Evolutionary conservation across 306 rosid species (phyloP), one percentile per base, ranked within the genome.

Genomic region (Oxytropis ochrocephala): DNA sequence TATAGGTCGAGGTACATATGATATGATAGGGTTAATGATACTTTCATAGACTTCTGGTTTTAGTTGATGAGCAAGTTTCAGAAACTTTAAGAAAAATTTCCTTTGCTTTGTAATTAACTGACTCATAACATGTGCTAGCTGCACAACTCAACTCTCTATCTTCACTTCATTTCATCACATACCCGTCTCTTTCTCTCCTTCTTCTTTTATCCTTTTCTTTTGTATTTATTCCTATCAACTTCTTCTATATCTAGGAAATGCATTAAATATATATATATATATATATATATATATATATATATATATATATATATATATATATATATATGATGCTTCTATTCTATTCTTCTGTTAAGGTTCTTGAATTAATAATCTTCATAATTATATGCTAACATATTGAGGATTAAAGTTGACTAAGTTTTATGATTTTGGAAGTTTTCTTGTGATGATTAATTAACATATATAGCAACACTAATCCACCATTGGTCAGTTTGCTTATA

Each of bases 61-160:
- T 83, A 80, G 85, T 77, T 80, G 41, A 58, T 70, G 2, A 38
- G 82, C 54, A 84, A 82, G 82, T 65, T 70, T 70, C 88, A 65
- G 56, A 69, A 75, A 73, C 72, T 66, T 68, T 70, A 12, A 60
- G 58, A 67, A 68, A 83, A 80, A 61, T 70, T 87, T 80, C 84
- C 85, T 49, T 69, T 61, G 70, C 69, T 82, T 85, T 77, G 86
- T 71, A 78, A 85, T 70, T 62, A 38, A 78, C 83, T 88, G 84
- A 66, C 80, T 58, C 86, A 66, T 86, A 11, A 59, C 91, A 82
- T 84, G 96, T 80, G 96, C 78, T 48, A 21, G n/a, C 74, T 24
- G 44, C 77, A 8, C 85, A 59, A 11, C 27, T 13, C n/a, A n/a
- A n/a, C n/a, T n/a, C n/a, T n/a, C 56, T 6, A 73, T 38, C 79